Evolutionary conservation across 2,329 filamentous ascomycete species (phyloP), one percentile per base, ranked within the genome.

Genomic region (Exophiala alcalophila): DNA sequence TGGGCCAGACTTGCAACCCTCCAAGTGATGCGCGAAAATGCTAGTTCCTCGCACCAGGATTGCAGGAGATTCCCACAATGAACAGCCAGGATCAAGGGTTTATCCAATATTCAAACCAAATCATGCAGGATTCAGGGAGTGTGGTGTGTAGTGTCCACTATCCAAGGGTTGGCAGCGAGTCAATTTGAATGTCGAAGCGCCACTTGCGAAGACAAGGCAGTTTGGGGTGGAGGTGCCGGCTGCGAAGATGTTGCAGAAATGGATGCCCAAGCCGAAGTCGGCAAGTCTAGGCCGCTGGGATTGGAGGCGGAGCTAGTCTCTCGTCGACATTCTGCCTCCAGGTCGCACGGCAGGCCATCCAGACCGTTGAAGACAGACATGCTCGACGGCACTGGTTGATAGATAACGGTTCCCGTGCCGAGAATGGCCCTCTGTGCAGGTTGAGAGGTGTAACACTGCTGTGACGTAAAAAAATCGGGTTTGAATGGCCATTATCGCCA

Each of bases 381-480:
- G 29, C 24, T 35, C 23, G 40, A 40, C 42, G 27, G 21, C n/a
- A 35, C 20, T 31, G 36, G 35, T 16, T 41, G 48, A 49, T 27
- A 46, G 49, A 52, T 52, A 52, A 49, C 45, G 42, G 38, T 21
- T 37, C 20, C 11, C 30, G 28, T 35, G 30, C 27, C 41, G 37
- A 38, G 28, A 35, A 29, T 25, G 24, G 21, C 27, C 20, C 20
- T 28, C 34, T 14, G 21, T 25, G 16, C 26, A 28, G 8, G 23
- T 31, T 30, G 16, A 21, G 37, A 26, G 27, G 19, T 40, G 15
- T 40, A 35, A 29, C 27, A 35, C 23, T 29, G 16, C 40, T 30
- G 49, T 52, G 49, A 52, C 49, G 45, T 52, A 52, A 49, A 50
- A 47, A 41, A 36, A 49, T 40, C 38, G 28, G 35, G 38, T 38